Evolutionary conservation across 164 flowering plant species (phyloP).

Genomic region (Tetrastigma voinierianum): DNA sequence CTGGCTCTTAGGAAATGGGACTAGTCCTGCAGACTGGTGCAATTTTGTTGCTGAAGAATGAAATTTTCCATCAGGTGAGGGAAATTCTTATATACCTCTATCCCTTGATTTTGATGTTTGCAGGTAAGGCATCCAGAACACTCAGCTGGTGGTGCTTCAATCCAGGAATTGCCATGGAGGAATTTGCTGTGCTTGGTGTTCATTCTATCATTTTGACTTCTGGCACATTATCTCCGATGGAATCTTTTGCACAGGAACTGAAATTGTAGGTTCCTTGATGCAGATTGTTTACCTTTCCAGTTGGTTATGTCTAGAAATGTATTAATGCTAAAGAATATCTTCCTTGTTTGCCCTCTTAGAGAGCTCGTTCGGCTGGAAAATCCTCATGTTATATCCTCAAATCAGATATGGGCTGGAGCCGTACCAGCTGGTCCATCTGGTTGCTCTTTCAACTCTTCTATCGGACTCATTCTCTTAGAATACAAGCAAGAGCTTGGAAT

Average conservation of each 20-base stretch:
- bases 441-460: constrained; percentile 80
- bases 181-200: constrained; percentile 54
- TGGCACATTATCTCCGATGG: constrained; percentile 96
- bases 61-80: background rate
- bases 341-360: constrained; percentile 31
- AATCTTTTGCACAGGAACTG: constrained; percentile 90
- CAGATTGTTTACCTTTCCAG: constrained; percentile 1
- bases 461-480: constrained; percentile 63
- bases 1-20: too few species aligned
- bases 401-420: constrained; percentile 95
- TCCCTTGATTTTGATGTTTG: constrained; percentile 12
- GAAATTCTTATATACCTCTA: background rate
- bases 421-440: constrained; percentile 92
- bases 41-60: background rate
- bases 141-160: constrained; percentile 99
- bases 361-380: constrained; percentile 86
- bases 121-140: constrained; percentile 75
- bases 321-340: constrained; percentile 15
- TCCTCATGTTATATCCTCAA: constrained; percentile 90
- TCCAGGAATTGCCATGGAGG: constrained; percentile 92
- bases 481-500: constrained; percentile 92
- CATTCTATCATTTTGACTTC: constrained; percentile 94
- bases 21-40: too few species aligned
- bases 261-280: constrained; percentile 57
- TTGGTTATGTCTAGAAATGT: constrained; percentile 6